phyloP scores from a whole-genome alignment of 2,329 filamentous ascomycete species.

The Fusarium tuaranense region DNA sequence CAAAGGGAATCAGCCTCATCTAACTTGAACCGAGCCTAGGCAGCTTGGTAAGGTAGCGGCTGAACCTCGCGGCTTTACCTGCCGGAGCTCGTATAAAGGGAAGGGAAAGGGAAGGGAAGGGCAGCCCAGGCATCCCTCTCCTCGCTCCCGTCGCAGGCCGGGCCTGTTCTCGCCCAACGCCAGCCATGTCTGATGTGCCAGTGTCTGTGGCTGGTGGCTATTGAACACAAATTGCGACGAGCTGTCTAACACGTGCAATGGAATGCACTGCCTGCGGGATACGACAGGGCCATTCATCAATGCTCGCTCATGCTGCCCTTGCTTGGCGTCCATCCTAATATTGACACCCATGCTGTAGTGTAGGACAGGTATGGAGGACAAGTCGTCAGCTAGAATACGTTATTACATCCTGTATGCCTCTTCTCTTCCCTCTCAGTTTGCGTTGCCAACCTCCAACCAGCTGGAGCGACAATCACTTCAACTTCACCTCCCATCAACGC shows the following conservation, averaged over 20 bases:
- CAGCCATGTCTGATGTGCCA: slow-evolving; percentile 4
- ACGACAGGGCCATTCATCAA: slow-evolving; percentile 29
- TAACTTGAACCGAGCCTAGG: slow-evolving; percentile 21
- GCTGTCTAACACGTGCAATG: slow-evolving; percentile 33
- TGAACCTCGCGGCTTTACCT: slow-evolving; percentile 18
- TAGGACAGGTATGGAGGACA: not conserved
- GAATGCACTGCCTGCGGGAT: slow-evolving; percentile 25
- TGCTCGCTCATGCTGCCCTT: slow-evolving; percentile 28
- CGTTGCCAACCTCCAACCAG: not conserved
- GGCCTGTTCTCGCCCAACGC: not conserved
- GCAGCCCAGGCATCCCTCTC: not conserved
- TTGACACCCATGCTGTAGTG: slow-evolving; percentile 1
- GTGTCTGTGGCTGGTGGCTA: slow-evolving; percentile 29
- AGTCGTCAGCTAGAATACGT: not conserved
- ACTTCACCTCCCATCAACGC: not conserved
- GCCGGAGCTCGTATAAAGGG: not conserved
- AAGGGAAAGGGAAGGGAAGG: not conserved
- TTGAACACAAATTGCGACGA: slow-evolving; percentile 29
- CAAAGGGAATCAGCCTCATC: slow-evolving; percentile 17
- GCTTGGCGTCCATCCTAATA: slow-evolving; percentile 29
- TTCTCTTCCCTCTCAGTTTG: not conserved
- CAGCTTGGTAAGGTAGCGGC: slow-evolving; percentile 11
- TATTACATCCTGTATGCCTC: not conserved
- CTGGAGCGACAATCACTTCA: not conserved
- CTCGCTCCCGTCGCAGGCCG: not conserved